A percentile compares a stretch with the other conserved stretches of the same genome.
These are phyloP conservation scores for Backusella westeae DNA, from an alignment of 192 early-diverging fungal species.

Conservation along the genomic window DNA sequence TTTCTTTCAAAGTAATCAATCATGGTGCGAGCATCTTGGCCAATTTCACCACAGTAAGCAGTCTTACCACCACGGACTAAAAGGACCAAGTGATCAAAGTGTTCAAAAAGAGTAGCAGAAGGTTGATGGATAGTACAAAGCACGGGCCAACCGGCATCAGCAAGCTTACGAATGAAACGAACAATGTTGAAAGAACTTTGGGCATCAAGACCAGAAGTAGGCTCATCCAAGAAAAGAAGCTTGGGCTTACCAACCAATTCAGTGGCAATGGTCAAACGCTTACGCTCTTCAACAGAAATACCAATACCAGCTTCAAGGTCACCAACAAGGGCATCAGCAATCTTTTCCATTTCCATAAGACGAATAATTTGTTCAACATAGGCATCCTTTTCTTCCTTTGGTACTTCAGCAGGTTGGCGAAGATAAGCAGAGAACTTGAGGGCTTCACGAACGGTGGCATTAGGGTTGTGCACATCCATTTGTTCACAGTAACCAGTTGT, in stretches of 20 bases:
- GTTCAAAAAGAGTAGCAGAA: conserved; percentile 77
- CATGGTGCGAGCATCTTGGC: conserved; percentile 60
- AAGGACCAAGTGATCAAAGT: conserved; percentile 82
- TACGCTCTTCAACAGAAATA: conserved; percentile 86
- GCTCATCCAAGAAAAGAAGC: conserved; percentile 87
- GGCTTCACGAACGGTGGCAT: conserved; percentile 75
- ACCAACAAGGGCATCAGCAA: conserved; percentile 75
- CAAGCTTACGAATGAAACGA: conserved; percentile 66
- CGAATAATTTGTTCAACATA: conserved; percentile 77
- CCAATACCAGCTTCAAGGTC: conserved; percentile 67
- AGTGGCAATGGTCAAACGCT: conserved; percentile 82
- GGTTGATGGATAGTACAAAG: conserved; percentile 90
- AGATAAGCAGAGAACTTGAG: conserved; percentile 75
- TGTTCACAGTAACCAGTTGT: conserved; percentile 84
- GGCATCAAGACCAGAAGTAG: conserved; percentile 81
- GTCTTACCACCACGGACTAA: conserved; percentile 76
- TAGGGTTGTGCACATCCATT: conserved; percentile 75
- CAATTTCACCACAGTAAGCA: conserved; percentile 83
- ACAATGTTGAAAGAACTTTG: conserved; percentile 81
- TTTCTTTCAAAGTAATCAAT: conserved; percentile 72
- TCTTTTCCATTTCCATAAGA: conserved; percentile 71
- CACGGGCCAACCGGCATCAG: conserved; percentile 65
- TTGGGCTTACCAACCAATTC: conserved; percentile 81
- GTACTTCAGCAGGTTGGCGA: conserved; percentile 64
- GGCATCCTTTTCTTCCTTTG: conserved; percentile 61